Percentiles rank a stretch among this genome's conserved stretches.
Evolutionary conservation across 164 flowering plant genomes (phyloP).

Genomic region (Vitis rupestris): DNA sequence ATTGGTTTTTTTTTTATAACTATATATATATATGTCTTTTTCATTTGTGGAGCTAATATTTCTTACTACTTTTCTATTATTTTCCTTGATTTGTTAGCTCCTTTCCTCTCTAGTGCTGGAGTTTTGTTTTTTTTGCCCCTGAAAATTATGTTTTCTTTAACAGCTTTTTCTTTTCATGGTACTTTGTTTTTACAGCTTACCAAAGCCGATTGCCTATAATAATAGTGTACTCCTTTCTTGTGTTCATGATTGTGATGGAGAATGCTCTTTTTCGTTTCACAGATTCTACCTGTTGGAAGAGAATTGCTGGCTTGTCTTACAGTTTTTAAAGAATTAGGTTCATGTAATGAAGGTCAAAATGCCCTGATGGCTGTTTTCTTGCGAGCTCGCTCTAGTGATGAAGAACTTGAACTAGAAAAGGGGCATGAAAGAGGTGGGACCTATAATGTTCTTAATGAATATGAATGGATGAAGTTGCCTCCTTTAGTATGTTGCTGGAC

Average conservation of each 20-base stretch:
- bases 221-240: neutral
- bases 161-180: too few species aligned
- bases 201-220: neutral
- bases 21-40: too few species aligned
- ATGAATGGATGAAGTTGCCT: constrained; percentile 49
- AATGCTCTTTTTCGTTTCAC: constrained; percentile 7
- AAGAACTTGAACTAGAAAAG: constrained; percentile 31
- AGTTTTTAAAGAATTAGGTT: constrained; percentile 58
- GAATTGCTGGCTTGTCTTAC: constrained; percentile 71
- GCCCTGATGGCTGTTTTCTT: constrained; percentile 42
- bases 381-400: constrained; percentile 23
- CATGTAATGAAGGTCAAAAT: constrained; percentile 52
- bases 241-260: constrained; percentile 7
- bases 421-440: constrained; percentile 29
- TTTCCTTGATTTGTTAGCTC: too few species aligned
- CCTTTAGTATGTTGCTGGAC: constrained; percentile 77
- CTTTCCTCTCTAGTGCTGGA: too few species aligned
- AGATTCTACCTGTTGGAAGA: constrained; percentile 87
- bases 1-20: too few species aligned
- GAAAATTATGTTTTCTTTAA: too few species aligned
- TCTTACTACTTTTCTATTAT: too few species aligned
- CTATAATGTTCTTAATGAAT: constrained; percentile 21
- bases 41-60: too few species aligned
- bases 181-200: too few species aligned
- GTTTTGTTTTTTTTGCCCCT: too few species aligned